Percentiles rank a stretch among this genome's conserved stretches.
These are phyloP conservation scores for Barnettozyma sucrosica DNA, from an alignment of 805 yeast genomes.

Conservation along the genomic window DNA sequence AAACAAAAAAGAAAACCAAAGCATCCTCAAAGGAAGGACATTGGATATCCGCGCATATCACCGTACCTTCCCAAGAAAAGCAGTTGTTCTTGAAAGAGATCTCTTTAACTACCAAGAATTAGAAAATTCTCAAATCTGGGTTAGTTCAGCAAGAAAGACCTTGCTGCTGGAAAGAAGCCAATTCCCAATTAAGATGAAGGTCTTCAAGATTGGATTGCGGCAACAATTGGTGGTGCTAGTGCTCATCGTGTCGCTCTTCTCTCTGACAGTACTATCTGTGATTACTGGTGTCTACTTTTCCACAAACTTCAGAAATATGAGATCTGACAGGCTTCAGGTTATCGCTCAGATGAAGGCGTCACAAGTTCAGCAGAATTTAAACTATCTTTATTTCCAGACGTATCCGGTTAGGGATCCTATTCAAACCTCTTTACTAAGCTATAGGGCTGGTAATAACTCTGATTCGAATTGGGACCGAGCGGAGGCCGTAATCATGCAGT, in stretches of 20 bases:
- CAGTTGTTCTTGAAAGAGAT: not conserved
- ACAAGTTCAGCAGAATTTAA: slow-evolving; percentile 66
- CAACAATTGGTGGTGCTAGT: slow-evolving; percentile 73
- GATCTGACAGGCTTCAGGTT: slow-evolving; percentile 68
- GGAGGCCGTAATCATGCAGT: slow-evolving; percentile 46
- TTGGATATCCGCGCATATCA: too few species aligned
- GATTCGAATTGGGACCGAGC: slow-evolving; percentile 41
- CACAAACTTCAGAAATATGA: slow-evolving; percentile 48
- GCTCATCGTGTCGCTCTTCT: slow-evolving; percentile 59
- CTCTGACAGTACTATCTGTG: slow-evolving; percentile 66
- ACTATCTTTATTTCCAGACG: slow-evolving; percentile 60
- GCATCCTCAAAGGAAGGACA: not conserved
- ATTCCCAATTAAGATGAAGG: slow-evolving; percentile 5
- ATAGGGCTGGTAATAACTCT: slow-evolving; percentile 69
- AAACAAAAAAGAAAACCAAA: not conserved
- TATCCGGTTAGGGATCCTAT: slow-evolving; percentile 57
- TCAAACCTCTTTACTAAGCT: slow-evolving; percentile 52
- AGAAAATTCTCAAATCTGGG: not conserved
- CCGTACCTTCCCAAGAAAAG: not conserved
- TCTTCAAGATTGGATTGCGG: slow-evolving; percentile 50
- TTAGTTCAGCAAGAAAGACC: not conserved
- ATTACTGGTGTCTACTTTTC: slow-evolving; percentile 75
- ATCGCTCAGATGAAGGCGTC: slow-evolving; percentile 79
- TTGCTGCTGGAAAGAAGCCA: not conserved
- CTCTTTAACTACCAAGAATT: not conserved